These are phyloP conservation scores for Candida ovalis DNA, from an alignment of 805 yeast species.

Conservation along the genomic window DNA sequence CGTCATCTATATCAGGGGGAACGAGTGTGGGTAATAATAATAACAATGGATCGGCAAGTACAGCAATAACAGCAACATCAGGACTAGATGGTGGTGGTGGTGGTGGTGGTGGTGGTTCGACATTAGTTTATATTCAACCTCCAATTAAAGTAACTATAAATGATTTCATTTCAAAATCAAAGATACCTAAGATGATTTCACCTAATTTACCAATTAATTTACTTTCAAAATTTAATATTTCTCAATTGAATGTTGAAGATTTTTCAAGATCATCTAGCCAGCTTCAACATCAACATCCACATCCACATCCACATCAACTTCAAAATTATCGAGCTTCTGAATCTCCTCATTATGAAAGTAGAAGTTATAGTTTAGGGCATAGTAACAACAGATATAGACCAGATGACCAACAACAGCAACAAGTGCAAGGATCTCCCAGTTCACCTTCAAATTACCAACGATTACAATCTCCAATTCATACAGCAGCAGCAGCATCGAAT, in stretches of 20 bases:
- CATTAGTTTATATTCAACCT: background rate
- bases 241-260: slow-evolving; percentile 18
- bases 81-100: background rate
- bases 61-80: background rate
- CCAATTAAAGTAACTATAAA: slow-evolving; percentile 2
- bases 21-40: too few species aligned
- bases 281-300: background rate
- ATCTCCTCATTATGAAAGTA: background rate
- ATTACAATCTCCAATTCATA: background rate
- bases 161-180: slow-evolving; percentile 6
- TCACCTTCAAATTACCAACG: background rate
- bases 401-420: too few species aligned
- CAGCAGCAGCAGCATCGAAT: background rate
- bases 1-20: background rate
- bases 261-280: slow-evolving; percentile 1
- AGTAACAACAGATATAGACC: background rate
- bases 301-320: background rate
- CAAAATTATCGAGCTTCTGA: background rate
- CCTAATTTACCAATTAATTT: slow-evolving; percentile 15
- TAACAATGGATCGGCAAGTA: too few species aligned
- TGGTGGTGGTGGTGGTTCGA: background rate
- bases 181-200: slow-evolving; percentile 18
- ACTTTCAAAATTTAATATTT: slow-evolving; percentile 10
- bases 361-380: background rate
- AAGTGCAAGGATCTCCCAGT: background rate